Evolutionary conservation across 441 rosid genomes (phyloP), one percentile per base, ranked within the genome.

Genomic region (Arabidopsis hybrid): DNA sequence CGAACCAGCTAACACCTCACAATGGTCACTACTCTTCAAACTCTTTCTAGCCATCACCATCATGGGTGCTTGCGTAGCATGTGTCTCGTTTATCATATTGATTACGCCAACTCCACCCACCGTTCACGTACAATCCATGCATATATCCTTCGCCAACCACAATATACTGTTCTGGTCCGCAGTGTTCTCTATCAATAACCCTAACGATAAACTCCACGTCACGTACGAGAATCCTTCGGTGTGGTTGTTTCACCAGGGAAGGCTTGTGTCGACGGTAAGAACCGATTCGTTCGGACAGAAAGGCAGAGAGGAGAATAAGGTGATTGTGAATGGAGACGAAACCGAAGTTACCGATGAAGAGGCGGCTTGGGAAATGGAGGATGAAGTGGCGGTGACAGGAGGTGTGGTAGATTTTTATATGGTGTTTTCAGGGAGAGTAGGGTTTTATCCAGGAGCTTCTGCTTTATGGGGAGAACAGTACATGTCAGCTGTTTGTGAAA

Each of bases 401-500:
- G 38, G 45, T 11, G 43, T 65, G 42, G 18, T 34, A 4, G 65
- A 12, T 45, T 56, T 64, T 35, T 39, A 45, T 35, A 55, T 73
- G 32, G 59, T 57, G 51, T 56, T 73, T 64, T 1, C 46, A n/a
- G 77, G 58, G 32, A 73, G 50, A 6, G 65, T 73, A 26, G 71
- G 77, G 51, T 65, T 73, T 73, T 65, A 49, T 73, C 77, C 77
- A 0, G 43, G 4, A 38, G 5, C 72, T 47, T 72, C 76, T 45
- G 2, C 17, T 49, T 8, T 73, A 1, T 73, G 77, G 77, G 77
- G 77, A 26, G 31, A 57, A 4, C 66, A 73, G 40, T 47, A 65
- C 52, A 73, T 73, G 77, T 57, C 77, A 9, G 77, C 72, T 38
- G 43, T 65, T 58, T 73, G 77, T 50, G 18, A 73, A 52, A 58